phyloP scores from a whole-genome alignment of 208 protist genomes.

The Trypanosoma lewisi region DNA sequence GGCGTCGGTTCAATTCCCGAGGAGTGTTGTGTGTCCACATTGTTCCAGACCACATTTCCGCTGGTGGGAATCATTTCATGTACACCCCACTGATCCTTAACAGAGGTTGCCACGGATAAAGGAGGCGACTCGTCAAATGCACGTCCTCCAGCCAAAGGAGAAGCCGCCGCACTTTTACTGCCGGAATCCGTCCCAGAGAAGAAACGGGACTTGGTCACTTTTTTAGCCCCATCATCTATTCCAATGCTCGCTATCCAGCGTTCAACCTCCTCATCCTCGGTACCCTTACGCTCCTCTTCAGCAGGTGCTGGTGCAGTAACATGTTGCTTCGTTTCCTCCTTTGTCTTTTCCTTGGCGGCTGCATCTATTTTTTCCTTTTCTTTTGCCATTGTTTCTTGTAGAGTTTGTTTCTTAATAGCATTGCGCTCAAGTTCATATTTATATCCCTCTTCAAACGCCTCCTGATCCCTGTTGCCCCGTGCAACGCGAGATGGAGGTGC shows the following conservation, averaged over 20 bases:
- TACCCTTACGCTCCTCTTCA: slow-evolving; percentile 12
- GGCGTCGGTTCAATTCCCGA: slow-evolving; percentile 6
- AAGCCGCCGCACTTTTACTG: slow-evolving; percentile 10
- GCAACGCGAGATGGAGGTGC: slow-evolving; percentile 38
- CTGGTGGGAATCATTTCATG: slow-evolving; percentile 6
- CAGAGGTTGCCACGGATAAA: not conserved
- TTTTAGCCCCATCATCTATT: slow-evolving; percentile 31
- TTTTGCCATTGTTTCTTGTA: slow-evolving; percentile 71
- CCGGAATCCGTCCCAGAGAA: slow-evolving; percentile 27
- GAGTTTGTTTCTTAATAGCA: slow-evolving; percentile 49
- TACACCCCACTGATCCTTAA: slow-evolving; percentile 19
- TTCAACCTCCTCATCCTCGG: slow-evolving; percentile 27
- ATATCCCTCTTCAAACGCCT: slow-evolving; percentile 84
- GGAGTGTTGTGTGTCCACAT: slow-evolving; percentile 8
- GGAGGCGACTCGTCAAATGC: not conserved
- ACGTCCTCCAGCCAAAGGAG: not conserved
- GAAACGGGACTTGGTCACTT: slow-evolving; percentile 32
- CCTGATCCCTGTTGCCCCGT: slow-evolving; percentile 65
- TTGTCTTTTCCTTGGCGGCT: slow-evolving; percentile 1
- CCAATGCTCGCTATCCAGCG: slow-evolving; percentile 29
- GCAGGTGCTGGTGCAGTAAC: not conserved
- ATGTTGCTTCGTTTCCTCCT: slow-evolving; percentile 30
- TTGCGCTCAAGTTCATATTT: slow-evolving; percentile 80
- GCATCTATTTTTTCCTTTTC: slow-evolving; percentile 33
- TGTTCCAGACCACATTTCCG: slow-evolving; percentile 24